These are phyloP conservation scores for Naganishia sp. DNA, from an alignment of 1,284 basidiomycete genomes.

Conservation along the genomic window DNA sequence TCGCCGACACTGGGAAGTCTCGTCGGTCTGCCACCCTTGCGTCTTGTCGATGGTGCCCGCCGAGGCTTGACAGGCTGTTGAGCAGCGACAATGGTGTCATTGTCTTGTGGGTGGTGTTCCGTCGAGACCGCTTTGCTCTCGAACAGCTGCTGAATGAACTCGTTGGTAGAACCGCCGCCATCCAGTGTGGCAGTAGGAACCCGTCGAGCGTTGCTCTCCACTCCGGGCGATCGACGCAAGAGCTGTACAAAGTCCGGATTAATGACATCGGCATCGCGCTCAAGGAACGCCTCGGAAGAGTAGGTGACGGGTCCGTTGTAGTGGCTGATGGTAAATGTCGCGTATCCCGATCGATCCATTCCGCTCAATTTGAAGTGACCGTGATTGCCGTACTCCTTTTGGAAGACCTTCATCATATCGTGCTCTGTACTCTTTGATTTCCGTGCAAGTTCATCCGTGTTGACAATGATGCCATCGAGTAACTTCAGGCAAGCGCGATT, in stretches of 20 bases:
- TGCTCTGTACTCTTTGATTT: constrained; percentile 88
- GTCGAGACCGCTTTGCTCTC: constrained; percentile 83
- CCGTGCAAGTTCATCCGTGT: constrained; percentile 94
- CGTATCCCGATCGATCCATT: constrained; percentile 73
- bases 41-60: constrained; percentile 81
- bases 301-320: constrained; percentile 90
- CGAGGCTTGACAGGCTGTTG: constrained; percentile 91
- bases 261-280: constrained; percentile 82
- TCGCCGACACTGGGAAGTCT: constrained; percentile 61
- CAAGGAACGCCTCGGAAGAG: constrained; percentile 83
- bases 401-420: constrained; percentile 91
- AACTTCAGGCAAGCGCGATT: constrained; percentile 87
- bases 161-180: constrained; percentile 70
- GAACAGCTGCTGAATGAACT: constrained; percentile 89
- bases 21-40: constrained; percentile 58
- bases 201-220: constrained; percentile 20
- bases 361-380: constrained; percentile 79
- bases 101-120: constrained; percentile 83
- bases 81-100: constrained; percentile 90
- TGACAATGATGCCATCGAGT: constrained; percentile 88
- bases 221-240: constrained; percentile 64
- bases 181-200: constrained; percentile 32
- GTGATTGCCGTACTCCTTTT: constrained; percentile 92
- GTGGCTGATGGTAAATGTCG: constrained; percentile 89
- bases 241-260: constrained; percentile 92